These are phyloP conservation scores for Diutina neorugosa DNA, from an alignment of 1,139 yeast species.

Conservation along the genomic window DNA sequence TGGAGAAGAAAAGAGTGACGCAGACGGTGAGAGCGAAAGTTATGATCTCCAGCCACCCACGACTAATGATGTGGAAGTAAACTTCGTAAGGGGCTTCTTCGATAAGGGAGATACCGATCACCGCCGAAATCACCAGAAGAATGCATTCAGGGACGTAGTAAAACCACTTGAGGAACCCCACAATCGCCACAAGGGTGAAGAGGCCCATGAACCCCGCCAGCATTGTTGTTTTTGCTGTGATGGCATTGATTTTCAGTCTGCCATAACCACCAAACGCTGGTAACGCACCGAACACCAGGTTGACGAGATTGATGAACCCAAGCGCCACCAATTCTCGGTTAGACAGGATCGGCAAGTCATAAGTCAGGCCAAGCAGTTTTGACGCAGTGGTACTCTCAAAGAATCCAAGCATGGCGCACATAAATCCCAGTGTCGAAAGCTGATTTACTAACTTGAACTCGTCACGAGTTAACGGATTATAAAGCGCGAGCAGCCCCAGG, in stretches of 20 bases:
- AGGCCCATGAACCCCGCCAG: constrained; percentile 75
- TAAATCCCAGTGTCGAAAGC: constrained; percentile 47
- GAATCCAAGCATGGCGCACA: constrained; percentile 81
- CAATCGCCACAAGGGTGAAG: constrained; percentile 54
- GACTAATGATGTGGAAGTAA: constrained; percentile 56
- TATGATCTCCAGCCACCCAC: constrained; percentile 66
- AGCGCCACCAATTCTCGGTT: constrained; percentile 73
- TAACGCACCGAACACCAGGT: constrained; percentile 63
- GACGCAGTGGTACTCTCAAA: constrained; percentile 93
- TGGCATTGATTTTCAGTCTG: constrained; percentile 76
- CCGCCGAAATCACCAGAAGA: constrained; percentile 68
- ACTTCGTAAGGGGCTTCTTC: constrained; percentile 85
- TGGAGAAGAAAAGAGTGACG: constrained; percentile 69
- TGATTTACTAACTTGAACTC: constrained; percentile 24
- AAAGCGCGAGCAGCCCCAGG: constrained; percentile 14
- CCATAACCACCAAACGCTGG: constrained; percentile 98
- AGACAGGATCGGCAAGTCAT: constrained; percentile 56
- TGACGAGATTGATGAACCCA: constrained; percentile 62
- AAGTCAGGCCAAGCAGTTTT: constrained; percentile 59
- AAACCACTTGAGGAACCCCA: constrained; percentile 48
- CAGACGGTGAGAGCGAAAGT: constrained; percentile 64
- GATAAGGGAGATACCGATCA: constrained; percentile 65
- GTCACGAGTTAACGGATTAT: constrained; percentile 11
- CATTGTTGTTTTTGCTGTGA: constrained; percentile 75
- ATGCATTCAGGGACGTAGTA: constrained; percentile 74